Percentiles rank a stretch among this genome's conserved stretches.
Conservation (phyloP, 2,329 filamentous ascomycete genomes). For the Kalmusia sp. region DNA sequence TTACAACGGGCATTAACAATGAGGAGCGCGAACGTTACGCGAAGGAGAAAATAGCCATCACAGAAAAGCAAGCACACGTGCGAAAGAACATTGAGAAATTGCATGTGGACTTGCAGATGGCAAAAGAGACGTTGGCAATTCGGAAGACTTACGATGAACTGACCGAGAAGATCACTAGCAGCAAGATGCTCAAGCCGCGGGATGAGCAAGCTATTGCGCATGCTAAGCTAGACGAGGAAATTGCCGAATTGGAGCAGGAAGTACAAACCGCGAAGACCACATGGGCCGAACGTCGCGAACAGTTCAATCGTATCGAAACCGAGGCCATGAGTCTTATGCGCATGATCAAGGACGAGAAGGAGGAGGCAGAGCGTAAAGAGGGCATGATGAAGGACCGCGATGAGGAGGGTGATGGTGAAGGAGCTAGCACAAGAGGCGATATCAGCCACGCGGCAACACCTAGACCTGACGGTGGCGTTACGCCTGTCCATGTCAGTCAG, state of each 20-base stretch:
- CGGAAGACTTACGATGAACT: conserved; percentile 88
- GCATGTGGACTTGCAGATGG: conserved; percentile 74
- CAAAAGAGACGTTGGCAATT: conserved; percentile 70
- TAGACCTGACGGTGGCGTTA: conserved; percentile 49
- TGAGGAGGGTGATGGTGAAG: conserved; percentile 50
- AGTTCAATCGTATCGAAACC: conserved; percentile 87
- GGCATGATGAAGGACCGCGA: conserved; percentile 61
- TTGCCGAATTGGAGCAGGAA: conserved; percentile 84
- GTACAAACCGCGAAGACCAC: conserved; percentile 80
- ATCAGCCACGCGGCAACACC: conserved; percentile 55
- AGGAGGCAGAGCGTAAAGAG: conserved; percentile 87
- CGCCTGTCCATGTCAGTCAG: conserved; percentile 47
- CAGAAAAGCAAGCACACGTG: conserved; percentile 78
- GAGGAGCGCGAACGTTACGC: conserved; percentile 85
- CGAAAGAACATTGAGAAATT: conserved; percentile 76
- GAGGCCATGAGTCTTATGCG: conserved; percentile 87
- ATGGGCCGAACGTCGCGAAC: conserved; percentile 83
- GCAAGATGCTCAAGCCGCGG: conserved; percentile 79
- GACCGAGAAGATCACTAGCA: conserved; percentile 84
- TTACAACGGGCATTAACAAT: conserved; percentile 82
- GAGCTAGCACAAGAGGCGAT: conserved; percentile 43
- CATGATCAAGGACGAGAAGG: conserved; percentile 92
- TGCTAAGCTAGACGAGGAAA: conserved; percentile 85
- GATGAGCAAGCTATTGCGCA: conserved; percentile 82
- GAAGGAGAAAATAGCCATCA: conserved; percentile 78